Evolutionary conservation across 1,284 basidiomycete species (phyloP).

Genomic region (Apiotrichum domesticum): DNA sequence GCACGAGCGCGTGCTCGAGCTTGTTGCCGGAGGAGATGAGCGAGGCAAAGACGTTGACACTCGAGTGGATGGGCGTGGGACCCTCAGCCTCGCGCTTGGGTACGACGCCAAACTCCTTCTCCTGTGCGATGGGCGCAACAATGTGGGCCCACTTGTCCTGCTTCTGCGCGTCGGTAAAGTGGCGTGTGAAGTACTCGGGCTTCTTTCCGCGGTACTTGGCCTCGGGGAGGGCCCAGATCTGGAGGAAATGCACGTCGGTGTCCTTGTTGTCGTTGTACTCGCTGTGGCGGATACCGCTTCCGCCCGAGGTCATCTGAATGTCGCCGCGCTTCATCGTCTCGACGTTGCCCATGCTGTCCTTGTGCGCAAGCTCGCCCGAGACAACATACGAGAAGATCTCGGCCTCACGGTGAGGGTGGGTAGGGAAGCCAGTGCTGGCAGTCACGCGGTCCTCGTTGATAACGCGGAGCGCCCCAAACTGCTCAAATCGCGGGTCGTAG

Average conservation of each 20-base stretch:
- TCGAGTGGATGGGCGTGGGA: constrained; percentile 57
- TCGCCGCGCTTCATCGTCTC: constrained; percentile 83
- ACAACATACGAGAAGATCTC: constrained; percentile 86
- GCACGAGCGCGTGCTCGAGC: constrained; percentile 56
- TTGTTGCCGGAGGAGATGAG: constrained; percentile 56
- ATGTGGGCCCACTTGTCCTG: constrained; percentile 60
- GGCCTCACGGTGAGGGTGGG: constrained; percentile 74
- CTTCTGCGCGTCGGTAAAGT: constrained; percentile 78
- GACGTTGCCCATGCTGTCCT: constrained; percentile 82
- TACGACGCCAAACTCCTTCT: constrained; percentile 50
- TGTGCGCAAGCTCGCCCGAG: constrained; percentile 48
- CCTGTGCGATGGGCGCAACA: constrained; percentile 61
- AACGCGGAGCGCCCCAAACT: constrained; percentile 43
- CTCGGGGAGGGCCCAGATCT: constrained; percentile 72
- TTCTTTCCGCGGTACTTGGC: constrained; percentile 52
- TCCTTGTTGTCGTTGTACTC: constrained; percentile 63
- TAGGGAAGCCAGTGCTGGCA: constrained; percentile 70
- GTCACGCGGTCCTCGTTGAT: constrained; percentile 14
- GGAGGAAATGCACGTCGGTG: constrained; percentile 63
- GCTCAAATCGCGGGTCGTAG: constrained; percentile 50
- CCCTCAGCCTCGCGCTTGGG: constrained; percentile 61
- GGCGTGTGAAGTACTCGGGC: constrained; percentile 78
- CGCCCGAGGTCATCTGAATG: constrained; percentile 83
- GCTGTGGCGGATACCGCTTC: constrained; percentile 49
- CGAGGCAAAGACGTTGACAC: constrained; percentile 54